Evolutionary conservation across 805 yeast genomes (phyloP), one percentile per base, ranked within the genome.

Genomic region (Barnettozyma siamensis): DNA sequence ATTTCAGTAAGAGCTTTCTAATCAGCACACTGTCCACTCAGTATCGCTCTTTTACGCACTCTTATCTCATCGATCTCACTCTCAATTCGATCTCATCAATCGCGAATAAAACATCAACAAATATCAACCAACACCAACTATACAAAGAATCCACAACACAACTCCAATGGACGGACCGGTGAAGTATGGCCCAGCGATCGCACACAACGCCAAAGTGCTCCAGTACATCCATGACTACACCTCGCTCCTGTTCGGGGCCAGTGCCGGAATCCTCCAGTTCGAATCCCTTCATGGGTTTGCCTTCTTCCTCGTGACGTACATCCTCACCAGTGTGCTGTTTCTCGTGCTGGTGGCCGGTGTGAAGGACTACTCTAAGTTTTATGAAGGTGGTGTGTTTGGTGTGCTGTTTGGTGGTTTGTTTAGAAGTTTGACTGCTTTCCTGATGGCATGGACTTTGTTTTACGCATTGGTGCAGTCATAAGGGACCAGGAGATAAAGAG

Each of bases 391-490:
- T 0, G 0, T 42, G 18, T 44, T 43, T 17, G 44, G 35, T 6
- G 27, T 55, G 2, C 33, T 41, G n/a, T 13, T 48, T 8, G 50
- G 43, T 33, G 40, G 45, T 23, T 32, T 53, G 10, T 38, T 45
- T 2, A 48, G 57, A 35, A 27, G 46, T 24, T 23, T 52, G 10
- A 43, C 54, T 3, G 56, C 54, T 2, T 54, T 44, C 37, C 30
- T 55, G 24, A 54, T 48, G 47, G 44, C 42, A 27, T 51, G 55
- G 60, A 54, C 58, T 13, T 39, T 55, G 30, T 46, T 49, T 15
- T 55, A 53, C 44, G 57, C 58, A 0, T 42, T 55, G 42, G 53
- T 55, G 7, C 57, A 55, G 35, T 47, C 50, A 33, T 50, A n/a
- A n/a, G n/a, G n/a, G n/a, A n/a, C n/a, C n/a, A n/a, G n/a, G n/a